A percentile compares a stretch with the other conserved stretches of the same genome.
Evolutionary conservation across 73 alveolate species (phyloP).

Genomic region (Paraurostyla sp.): DNA sequence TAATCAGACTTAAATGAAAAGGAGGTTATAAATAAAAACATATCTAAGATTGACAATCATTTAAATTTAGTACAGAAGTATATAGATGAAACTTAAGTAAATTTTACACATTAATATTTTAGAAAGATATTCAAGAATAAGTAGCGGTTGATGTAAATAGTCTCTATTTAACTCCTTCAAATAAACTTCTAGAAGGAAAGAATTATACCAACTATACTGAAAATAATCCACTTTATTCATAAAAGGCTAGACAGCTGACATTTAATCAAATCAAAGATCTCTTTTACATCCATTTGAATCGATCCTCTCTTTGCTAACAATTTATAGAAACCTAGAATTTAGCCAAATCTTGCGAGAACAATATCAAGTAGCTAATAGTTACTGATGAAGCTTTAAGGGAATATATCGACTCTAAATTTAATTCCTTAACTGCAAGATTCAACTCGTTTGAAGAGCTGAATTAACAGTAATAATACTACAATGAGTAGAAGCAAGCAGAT

Average conservation of each 20-base stretch:
- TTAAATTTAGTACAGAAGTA: background rate
- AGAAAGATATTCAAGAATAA: background rate
- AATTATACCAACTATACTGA: background rate
- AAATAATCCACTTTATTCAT: background rate
- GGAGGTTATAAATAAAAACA: background rate
- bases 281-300: background rate
- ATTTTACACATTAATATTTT: background rate
- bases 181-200: background rate
- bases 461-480: background rate
- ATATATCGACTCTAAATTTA: background rate
- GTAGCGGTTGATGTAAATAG: background rate
- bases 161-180: background rate
- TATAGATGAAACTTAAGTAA: background rate
- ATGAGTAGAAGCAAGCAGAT: background rate
- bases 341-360: background rate
- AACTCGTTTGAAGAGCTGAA: background rate
- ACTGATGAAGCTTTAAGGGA: background rate
- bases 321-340: background rate
- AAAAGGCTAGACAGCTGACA: background rate
- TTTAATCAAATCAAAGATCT: slow-evolving; percentile 30
- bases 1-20: background rate
- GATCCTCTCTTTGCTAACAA: background rate
- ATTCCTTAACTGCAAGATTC: background rate
- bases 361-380: background rate
- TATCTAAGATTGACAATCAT: background rate